A percentile compares a stretch with the other conserved stretches of the same genome.
Conservation (phyloP, 2,329 filamentous ascomycete genomes). For the Claviceps quebecensis region DNA sequence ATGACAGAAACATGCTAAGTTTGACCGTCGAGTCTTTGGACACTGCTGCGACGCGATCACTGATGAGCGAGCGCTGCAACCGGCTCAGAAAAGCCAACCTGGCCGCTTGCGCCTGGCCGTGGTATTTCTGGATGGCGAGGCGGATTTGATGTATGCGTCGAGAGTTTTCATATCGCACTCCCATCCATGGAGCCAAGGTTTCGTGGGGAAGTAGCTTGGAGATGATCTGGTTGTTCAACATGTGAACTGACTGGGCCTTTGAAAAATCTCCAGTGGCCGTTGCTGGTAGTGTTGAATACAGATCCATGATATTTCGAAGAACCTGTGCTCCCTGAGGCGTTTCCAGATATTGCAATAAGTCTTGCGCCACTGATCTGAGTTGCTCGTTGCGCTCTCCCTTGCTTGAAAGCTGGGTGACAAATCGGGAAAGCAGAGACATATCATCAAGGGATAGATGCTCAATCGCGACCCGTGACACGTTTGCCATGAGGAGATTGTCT, state of each 20-base stretch:
- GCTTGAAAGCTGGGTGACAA: conserved; percentile 13
- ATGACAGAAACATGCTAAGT: conserved; percentile 35
- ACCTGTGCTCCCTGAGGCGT: conserved; percentile 17
- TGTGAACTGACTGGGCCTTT: conserved; percentile 39
- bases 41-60: conserved; percentile 38
- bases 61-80: conserved; percentile 45
- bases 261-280: conserved; percentile 16
- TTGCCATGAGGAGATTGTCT: conserved; percentile 11
- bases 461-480: conserved; percentile 22
- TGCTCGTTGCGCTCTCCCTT: not conserved
- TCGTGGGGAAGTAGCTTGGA: conserved; percentile 28
- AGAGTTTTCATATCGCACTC: conserved; percentile 36
- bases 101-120: conserved; percentile 23
- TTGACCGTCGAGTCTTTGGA: conserved; percentile 47
- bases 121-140: conserved; percentile 27
- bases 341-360: conserved; percentile 18
- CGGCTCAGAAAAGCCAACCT: conserved; percentile 43
- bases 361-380: conserved; percentile 10
- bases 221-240: conserved; percentile 43
- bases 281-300: conserved; percentile 21
- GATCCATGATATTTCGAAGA: conserved; percentile 19
- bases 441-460: conserved; percentile 36
- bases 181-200: conserved; percentile 32
- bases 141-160: conserved; percentile 29
- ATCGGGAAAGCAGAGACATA: conserved; percentile 23